Conservation (phyloP, 805 yeast genomes). For the Ogataea trehaloabstinens region DNA sequence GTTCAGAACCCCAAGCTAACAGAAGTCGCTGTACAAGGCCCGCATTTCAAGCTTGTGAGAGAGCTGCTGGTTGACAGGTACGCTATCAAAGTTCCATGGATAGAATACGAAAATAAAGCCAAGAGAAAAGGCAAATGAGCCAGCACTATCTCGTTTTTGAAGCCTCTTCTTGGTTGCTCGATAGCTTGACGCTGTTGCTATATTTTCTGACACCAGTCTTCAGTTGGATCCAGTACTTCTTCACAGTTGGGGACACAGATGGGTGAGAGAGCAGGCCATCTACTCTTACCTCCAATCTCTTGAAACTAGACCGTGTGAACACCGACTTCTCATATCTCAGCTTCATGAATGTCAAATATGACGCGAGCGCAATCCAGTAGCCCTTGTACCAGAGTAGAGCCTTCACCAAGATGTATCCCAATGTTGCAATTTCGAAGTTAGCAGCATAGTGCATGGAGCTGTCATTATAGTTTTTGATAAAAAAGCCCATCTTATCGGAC, state of each 20-base stretch:
- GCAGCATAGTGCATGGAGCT: constrained; percentile 58
- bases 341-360: constrained; percentile 65
- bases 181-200: constrained; percentile 16
- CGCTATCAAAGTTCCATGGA: constrained; percentile 67
- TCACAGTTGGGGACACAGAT: constrained; percentile 48
- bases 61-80: constrained; percentile 52
- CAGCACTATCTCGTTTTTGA: constrained; percentile 13
- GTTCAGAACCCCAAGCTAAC: constrained; percentile 50
- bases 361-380: constrained; percentile 57
- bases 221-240: constrained; percentile 46
- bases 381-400: constrained; percentile 55
- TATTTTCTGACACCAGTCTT: constrained; percentile 34
- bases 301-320: constrained; percentile 61
- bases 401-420: constrained; percentile 31
- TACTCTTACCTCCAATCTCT: constrained; percentile 63
- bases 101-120: constrained; percentile 60
- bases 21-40: constrained; percentile 89
- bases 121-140: constrained; percentile 47
- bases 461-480: constrained; percentile 57
- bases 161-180: constrained; percentile 9
- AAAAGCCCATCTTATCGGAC: constrained; percentile 33
- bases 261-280: constrained; percentile 56
- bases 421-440: constrained; percentile 43
- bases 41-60: constrained; percentile 65
- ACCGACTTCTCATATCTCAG: constrained; percentile 73